Evolutionary conservation across 2,329 filamentous ascomycete genomes (phyloP), one percentile per base, ranked within the genome.

Genomic region (Ophiostoma perfectum): DNA sequence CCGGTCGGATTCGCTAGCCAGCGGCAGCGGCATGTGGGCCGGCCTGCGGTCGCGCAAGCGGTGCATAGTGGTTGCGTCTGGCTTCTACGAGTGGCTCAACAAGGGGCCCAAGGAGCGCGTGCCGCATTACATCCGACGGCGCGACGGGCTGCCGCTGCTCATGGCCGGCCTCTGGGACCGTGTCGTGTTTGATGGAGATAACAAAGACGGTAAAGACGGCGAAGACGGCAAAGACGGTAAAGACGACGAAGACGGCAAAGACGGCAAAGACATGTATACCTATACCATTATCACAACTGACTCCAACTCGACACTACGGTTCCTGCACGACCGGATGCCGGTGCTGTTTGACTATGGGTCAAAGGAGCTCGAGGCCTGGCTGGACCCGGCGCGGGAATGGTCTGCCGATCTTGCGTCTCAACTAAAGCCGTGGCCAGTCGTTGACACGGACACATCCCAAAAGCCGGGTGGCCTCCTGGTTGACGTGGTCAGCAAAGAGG

Each of bases 11-110:
- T 95, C 92, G 0, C 81, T 98, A 27, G 82, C 86, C 5, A 85
- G 89, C 9, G 84, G 89, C 8, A 86, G 88, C 5, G 93, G 93
- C 11, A 91, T 98, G 88, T 98, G 95, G 95, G 90, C 86, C 58
- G 87, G 86, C 0, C 96, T 98, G 90, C 97, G 97, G 80, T 87
- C 88, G 70, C 86, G 85, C 73, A 97, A 97, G 79, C 84, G 95
- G 42, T 98, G 95, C 76, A 82, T 98, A 36, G 87, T 98, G 9
- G 76, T 97, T 5, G 93, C 91, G 9, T 90, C 97, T 78, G 95
- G 95, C 1, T 99, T 98, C 78, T 99, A 92, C 75, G 95, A 99
- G 78, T 98, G 95, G 95, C 81, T 96, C 70, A 94, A 94, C 78
- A 91, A 89, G 74, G 89, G 74, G 67, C 82, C 74, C 6, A 93